A percentile compares a stretch with the other conserved stretches of the same genome.
These are phyloP conservation scores for Neurospora sp. DNA, from an alignment of 495 filamentous ascomycete species.

Conservation along the genomic window DNA sequence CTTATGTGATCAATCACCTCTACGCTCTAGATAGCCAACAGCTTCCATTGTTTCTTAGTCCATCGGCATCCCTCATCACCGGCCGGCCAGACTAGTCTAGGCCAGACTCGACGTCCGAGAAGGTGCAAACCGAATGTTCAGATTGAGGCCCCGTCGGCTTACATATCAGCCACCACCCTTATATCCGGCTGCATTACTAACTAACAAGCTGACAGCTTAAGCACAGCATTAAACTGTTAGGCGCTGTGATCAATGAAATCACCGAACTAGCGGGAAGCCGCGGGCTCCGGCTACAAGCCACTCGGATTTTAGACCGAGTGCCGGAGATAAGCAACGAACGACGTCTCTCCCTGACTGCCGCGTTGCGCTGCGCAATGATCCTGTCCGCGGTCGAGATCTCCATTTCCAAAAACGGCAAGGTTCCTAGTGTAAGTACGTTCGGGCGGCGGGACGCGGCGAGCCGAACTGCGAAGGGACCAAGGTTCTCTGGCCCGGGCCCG, in stretches of 20 bases:
- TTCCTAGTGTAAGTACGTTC: not conserved
- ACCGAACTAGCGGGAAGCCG: not conserved
- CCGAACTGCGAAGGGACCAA: not conserved
- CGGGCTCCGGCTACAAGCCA: not conserved
- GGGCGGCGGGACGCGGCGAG: not conserved
- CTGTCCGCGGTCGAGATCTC: not conserved
- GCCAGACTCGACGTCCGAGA: not conserved
- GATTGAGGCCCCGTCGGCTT: not conserved
- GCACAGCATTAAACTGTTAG: not conserved
- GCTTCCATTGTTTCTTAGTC: not conserved
- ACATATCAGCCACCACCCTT: not conserved
- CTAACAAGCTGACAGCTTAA: not conserved
- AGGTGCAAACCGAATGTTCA: not conserved
- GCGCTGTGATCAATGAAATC: not conserved
- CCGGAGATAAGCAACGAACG: not conserved
- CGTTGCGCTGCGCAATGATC: too few species aligned
- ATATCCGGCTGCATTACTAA: not conserved
- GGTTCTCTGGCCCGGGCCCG: not conserved
- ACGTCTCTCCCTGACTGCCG: not conserved
- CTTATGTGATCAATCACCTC: not conserved
- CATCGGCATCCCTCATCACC: not conserved
- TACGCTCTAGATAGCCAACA: not conserved
- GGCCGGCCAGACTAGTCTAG: not conserved
- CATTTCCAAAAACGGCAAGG: not conserved
- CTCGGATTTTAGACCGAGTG: not conserved